A percentile compares a stretch with the other conserved stretches of the same genome.
Evolutionary conservation across 1,284 basidiomycete genomes (phyloP).

Genomic region (Hortiboletus rubellus): DNA sequence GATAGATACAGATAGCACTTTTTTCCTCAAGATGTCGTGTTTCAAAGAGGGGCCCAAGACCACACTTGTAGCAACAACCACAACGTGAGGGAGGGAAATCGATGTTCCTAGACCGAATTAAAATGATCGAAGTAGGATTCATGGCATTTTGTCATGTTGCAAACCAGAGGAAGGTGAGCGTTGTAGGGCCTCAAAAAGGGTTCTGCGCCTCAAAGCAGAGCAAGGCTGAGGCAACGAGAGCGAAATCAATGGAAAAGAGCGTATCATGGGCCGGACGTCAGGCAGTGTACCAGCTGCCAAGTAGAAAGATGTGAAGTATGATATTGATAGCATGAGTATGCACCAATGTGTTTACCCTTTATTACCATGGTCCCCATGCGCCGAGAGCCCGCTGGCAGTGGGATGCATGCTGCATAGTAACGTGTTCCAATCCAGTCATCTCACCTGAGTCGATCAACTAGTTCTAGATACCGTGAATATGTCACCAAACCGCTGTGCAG

Average conservation of each 20-base stretch:
- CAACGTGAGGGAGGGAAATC: not conserved
- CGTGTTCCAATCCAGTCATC: too few species aligned
- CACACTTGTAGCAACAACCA: not conserved
- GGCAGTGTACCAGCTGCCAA: too few species aligned
- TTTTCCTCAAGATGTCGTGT: not conserved
- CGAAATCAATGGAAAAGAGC: not conserved
- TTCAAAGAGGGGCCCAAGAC: not conserved
- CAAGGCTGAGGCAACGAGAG: slow-evolving; percentile 20
- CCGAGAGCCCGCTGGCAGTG: too few species aligned
- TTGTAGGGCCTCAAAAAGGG: slow-evolving; percentile 12
- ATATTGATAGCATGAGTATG: too few species aligned
- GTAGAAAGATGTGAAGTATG: too few species aligned
- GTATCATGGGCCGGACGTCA: slow-evolving; percentile 4
- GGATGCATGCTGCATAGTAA: too few species aligned
- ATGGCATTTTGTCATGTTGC: slow-evolving; percentile 31
- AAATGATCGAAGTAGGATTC: slow-evolving; percentile 29
- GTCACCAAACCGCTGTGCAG: too few species aligned
- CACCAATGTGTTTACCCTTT: too few species aligned
- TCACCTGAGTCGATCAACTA: too few species aligned
- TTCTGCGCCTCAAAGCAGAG: slow-evolving; percentile 7
- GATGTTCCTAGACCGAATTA: slow-evolving; percentile 33
- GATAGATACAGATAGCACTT: too few species aligned
- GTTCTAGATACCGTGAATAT: too few species aligned
- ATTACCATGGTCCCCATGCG: too few species aligned
- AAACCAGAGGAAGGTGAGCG: slow-evolving; percentile 32